Evolutionary conservation across 345 rosid genomes (phyloP), one percentile per base, ranked within the genome.

Genomic region (Cardamine chenopodiifolia): DNA sequence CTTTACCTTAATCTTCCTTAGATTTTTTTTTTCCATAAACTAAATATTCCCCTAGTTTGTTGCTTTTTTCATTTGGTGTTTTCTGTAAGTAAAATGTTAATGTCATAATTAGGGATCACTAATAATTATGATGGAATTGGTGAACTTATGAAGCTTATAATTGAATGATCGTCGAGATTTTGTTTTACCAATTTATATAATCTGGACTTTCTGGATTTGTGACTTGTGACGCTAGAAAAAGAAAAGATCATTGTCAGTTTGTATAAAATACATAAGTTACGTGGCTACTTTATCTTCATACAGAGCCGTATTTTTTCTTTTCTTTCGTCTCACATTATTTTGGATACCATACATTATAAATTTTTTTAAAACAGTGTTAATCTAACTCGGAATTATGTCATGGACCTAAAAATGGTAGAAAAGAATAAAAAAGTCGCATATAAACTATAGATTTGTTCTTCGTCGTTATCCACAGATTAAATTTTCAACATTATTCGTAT

Each of bases 1-100:
- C 78, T 91, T 58, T 71, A 82, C 50, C 84, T 94, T 28, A 73
- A 82, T 25, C 76, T 91, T 62, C 82, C 82, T 57, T 88, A 82
- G 70, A 2, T 18, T 22, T 20, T 42, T n/a, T 23, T 10, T 22
- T 48, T 15, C 34, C 13, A 12, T 45, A 47, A 20, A n/a, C 48
- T 31, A 32, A 22, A 47, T 32, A 37, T 39, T 39, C 66, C 31
- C 31, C 13, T 61, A 3, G 42, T 39, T 72, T 18, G 32, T 55
- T 42, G 23, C 11, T 39, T 44, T 66, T 48, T 48, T 31, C 1
- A 66, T 19, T 48, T 49, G 20, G 20, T 56, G 9, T 8, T 18
- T n/a, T 17, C 15, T 32, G 2, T 0, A 13, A 1, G 18, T 34
- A 34, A 19, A 35, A 0, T 18, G 11, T 58, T 9, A 8, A 32